Conservation (phyloP, 768 basidiomycete genomes). For the Russula vinacea region DNA sequence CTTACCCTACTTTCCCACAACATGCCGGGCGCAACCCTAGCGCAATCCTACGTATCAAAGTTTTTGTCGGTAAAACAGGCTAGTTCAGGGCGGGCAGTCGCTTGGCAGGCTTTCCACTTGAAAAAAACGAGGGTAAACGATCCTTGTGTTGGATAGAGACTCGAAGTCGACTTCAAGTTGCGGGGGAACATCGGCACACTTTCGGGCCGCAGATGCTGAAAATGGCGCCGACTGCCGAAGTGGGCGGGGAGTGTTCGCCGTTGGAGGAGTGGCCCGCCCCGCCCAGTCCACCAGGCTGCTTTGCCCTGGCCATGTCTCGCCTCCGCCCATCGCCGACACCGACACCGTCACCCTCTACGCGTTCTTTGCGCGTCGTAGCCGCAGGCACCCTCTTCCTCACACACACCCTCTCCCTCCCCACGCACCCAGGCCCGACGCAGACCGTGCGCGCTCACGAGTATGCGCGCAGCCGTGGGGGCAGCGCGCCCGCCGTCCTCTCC, state of each 20-base stretch:
- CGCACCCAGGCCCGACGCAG: constrained; percentile 55
- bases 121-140: neutral
- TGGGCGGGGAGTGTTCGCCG: neutral
- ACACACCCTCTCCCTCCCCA: constrained; percentile 61
- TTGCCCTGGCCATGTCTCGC: constrained; percentile 32
- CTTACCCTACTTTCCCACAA: neutral
- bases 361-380: constrained; percentile 67
- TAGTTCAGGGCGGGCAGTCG: neutral
- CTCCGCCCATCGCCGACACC: constrained; percentile 31
- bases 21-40: neutral
- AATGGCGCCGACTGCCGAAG: neutral
- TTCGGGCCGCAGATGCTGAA: neutral
- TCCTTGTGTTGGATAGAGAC: neutral
- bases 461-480: constrained; percentile 62
- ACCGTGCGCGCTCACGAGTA: constrained; percentile 72
- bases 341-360: constrained; percentile 20
- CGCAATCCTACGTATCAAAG: too few relatives aligned
- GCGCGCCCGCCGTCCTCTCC: constrained; percentile 66
- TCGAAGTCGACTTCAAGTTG: neutral
- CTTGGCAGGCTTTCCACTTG: neutral
- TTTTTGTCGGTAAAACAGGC: neutral
- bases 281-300: neutral
- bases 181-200: neutral
- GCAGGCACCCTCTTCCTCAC: constrained; percentile 80
- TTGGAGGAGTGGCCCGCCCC: neutral